These are phyloP conservation scores for Arabidopsis arenosa DNA, from an alignment of 345 rosid genomes.

Conservation along the genomic window DNA sequence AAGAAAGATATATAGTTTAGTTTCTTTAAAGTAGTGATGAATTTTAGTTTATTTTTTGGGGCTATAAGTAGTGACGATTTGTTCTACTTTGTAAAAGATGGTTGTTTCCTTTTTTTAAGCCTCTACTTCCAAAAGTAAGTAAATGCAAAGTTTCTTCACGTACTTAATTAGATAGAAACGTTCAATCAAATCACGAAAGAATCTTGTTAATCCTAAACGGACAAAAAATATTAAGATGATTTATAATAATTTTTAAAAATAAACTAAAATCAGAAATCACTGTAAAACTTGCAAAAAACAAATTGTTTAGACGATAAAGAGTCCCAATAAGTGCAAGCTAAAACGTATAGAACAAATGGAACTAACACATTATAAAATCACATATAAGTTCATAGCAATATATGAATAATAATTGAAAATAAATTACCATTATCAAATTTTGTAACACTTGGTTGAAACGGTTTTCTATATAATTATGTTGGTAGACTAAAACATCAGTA, in stretches of 20 bases:
- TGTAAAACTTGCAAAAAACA: background rate
- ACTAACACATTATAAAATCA: background rate
- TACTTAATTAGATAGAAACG: slow-evolving; percentile 25
- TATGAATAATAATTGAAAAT: background rate
- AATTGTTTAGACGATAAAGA: background rate
- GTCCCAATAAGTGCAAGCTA: background rate
- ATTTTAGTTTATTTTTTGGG: no score
- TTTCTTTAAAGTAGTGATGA: no score
- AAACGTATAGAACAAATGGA: background rate
- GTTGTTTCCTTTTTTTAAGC: background rate
- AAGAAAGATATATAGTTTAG: background rate
- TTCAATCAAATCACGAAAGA: slow-evolving; percentile 27
- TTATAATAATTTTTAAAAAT: background rate
- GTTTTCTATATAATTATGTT: background rate
- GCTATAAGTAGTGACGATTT: background rate
- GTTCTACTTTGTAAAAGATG: slow-evolving; percentile 2
- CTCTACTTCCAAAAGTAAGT: slow-evolving; percentile 12
- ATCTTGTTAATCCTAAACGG: slow-evolving; percentile 19
- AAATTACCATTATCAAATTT: background rate
- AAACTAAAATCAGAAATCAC: background rate
- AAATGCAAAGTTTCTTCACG: slow-evolving; percentile 25
- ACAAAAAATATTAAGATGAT: slow-evolving; percentile 9
- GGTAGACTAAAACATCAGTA: background rate
- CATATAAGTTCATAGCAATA: background rate
- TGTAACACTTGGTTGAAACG: background rate